phyloP scores from a whole-genome alignment of 169 alveolate genomes.

The Toxoplasma gondii region DNA sequence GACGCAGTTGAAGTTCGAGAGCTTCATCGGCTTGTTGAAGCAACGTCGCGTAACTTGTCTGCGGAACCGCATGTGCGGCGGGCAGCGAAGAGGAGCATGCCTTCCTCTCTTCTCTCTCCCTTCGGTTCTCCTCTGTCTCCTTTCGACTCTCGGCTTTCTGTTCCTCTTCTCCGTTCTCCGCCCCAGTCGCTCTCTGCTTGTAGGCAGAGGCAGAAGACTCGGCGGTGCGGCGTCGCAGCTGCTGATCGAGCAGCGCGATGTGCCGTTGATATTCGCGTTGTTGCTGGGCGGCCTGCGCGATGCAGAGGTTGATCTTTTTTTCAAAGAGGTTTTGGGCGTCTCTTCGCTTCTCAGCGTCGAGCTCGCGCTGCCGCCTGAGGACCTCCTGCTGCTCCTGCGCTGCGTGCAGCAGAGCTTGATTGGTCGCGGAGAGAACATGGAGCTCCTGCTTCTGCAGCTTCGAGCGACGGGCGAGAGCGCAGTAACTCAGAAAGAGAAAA shows the following conservation, averaged over 20 bases:
- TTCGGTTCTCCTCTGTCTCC: not conserved
- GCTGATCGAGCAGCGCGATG: not conserved
- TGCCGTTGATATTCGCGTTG: not conserved
- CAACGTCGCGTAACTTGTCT: not conserved
- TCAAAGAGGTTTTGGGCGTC: not conserved
- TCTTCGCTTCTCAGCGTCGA: not conserved
- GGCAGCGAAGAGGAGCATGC: not conserved
- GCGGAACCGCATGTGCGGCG: not conserved
- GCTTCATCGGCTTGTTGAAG: not conserved
- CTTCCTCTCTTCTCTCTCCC: not conserved
- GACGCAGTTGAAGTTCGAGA: not conserved
- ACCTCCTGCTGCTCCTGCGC: conserved; percentile 59
- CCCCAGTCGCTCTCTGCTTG: not conserved
- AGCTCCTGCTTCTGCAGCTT: conserved; percentile 41
- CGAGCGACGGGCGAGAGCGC: conserved; percentile 37
- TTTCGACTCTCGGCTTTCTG: not conserved
- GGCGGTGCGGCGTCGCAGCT: not conserved
- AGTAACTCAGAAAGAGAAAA: conserved; percentile 48
- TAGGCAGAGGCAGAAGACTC: no score
- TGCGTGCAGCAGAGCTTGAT: conserved; percentile 22
- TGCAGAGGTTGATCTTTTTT: not conserved
- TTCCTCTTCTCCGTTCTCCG: not conserved
- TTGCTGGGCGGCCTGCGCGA: not conserved
- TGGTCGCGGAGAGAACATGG: not conserved
- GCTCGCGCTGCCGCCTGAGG: conserved; percentile 47